Percentiles rank a stretch among this genome's conserved stretches.
phyloP scores from a whole-genome alignment of 2,329 filamentous ascomycete species.

The Fusarium euwallaceae region DNA sequence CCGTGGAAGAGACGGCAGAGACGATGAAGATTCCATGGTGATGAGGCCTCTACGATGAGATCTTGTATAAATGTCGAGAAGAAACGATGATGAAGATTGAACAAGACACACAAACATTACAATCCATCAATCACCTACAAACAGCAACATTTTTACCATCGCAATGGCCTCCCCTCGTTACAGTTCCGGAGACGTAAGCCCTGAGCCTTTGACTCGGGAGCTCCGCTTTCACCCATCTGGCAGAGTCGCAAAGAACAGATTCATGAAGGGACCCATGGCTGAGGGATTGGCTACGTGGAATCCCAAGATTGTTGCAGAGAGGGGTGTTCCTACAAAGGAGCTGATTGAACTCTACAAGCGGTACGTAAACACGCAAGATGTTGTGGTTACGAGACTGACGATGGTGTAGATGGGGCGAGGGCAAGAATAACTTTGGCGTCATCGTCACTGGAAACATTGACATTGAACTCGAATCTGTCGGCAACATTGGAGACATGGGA shows the following conservation, averaged over 20 bases:
- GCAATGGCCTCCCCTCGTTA: slow-evolving; percentile 37
- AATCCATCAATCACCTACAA: not conserved
- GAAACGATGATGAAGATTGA: not conserved
- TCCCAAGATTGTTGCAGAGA: slow-evolving; percentile 61
- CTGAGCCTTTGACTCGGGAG: slow-evolving; percentile 55
- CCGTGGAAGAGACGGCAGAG: not conserved
- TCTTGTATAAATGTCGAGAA: slow-evolving; percentile 14
- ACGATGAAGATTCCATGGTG: not conserved
- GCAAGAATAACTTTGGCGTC: slow-evolving; percentile 67
- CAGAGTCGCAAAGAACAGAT: slow-evolving; percentile 70
- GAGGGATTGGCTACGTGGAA: slow-evolving; percentile 74
- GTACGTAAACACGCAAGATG: slow-evolving; percentile 59
- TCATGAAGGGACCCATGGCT: slow-evolving; percentile 77
- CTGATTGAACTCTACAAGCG: slow-evolving; percentile 67
- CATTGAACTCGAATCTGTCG: slow-evolving; percentile 71
- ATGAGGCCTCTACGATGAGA: not conserved
- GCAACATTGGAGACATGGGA: slow-evolving; percentile 67
- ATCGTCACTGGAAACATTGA: slow-evolving; percentile 75
- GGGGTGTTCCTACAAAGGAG: slow-evolving; percentile 58
- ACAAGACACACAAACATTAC: not conserved
- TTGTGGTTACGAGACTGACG: not conserved
- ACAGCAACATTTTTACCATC: not conserved
- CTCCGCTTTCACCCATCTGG: slow-evolving; percentile 60
- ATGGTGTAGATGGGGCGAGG: slow-evolving; percentile 52
- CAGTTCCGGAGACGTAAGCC: slow-evolving; percentile 27